Conservation (phyloP, 176 grass and related monocot genomes). For the maize (Zea mays) region DNA sequence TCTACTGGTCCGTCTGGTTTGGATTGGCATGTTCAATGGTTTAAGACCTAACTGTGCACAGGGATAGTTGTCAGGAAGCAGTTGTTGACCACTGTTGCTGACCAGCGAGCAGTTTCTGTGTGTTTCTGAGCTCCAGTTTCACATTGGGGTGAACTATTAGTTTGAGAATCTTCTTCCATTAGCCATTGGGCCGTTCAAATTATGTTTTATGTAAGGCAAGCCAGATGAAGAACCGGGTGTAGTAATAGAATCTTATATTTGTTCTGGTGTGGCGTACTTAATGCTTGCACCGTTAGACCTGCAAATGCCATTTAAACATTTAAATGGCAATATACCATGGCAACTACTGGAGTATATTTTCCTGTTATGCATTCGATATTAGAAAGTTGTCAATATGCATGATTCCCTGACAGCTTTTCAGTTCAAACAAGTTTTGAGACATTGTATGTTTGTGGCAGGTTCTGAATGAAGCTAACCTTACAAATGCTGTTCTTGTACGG, state of each 20-base stretch:
- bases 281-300: neutral
- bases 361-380: slow-evolving; percentile 29
- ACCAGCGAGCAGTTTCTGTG: neutral
- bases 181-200: neutral
- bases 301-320: neutral
- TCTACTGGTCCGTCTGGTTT: too few species aligned
- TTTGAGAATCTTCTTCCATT: neutral
- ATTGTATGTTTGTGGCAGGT: slow-evolving; percentile 54
- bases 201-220: neutral
- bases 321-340: neutral
- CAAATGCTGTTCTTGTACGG: slow-evolving; percentile 83
- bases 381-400: slow-evolving; percentile 29
- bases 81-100: neutral
- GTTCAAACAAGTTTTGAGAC: slow-evolving; percentile 34
- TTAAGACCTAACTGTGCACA: neutral
- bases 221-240: neutral
- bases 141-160: neutral
- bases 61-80: neutral
- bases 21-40: neutral
- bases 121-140: neutral
- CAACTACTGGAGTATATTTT: slow-evolving; percentile 1
- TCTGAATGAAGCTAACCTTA: slow-evolving; percentile 95
- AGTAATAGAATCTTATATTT: slow-evolving; percentile 23
- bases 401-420: neutral
- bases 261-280: neutral